phyloP scores from a whole-genome alignment of 441 rosid genomes.

The Pelargonium fulgidum region DNA sequence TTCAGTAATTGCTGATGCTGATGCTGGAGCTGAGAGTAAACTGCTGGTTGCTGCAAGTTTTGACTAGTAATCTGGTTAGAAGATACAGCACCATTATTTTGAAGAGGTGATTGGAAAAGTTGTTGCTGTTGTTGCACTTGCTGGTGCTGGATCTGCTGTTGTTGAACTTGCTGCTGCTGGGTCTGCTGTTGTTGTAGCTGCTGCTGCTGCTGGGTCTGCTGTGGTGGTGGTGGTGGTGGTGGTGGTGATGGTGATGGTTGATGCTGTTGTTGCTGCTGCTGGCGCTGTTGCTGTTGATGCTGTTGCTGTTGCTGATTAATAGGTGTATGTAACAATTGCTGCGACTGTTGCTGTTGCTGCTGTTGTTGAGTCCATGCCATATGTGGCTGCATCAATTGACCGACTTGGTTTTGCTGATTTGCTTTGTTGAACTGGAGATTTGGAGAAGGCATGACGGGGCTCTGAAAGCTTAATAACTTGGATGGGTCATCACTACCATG shows the following conservation, averaged over 20 bases:
- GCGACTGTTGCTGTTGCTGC: conserved; percentile 57
- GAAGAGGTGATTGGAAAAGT: conserved; percentile 43
- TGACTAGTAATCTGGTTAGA: conserved; percentile 42
- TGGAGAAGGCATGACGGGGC: conserved; percentile 48
- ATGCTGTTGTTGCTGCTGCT: conserved; percentile 59
- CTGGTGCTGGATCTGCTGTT: conserved; percentile 22
- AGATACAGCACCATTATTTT: conserved; percentile 32
- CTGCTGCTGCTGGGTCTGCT: conserved; percentile 32
- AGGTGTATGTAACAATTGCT: neutral
- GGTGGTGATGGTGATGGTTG: conserved; percentile 31
- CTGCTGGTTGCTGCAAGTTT: conserved; percentile 41
- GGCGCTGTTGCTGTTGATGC: conserved; percentile 28
- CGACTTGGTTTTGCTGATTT: conserved; percentile 44
- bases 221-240: conserved; percentile 31
- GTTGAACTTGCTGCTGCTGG: conserved; percentile 40
- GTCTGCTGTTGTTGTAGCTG: conserved; percentile 30
- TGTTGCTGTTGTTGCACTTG: conserved; percentile 23
- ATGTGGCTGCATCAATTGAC: conserved; percentile 60
- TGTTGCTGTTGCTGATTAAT: conserved; percentile 26
- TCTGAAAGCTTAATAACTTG: conserved; percentile 78
- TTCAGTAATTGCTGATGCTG: conserved; percentile 48
- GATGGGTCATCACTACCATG: conserved; percentile 49
- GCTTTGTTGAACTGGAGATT: conserved; percentile 64
- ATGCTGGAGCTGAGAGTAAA: conserved; percentile 55
- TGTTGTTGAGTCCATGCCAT: conserved; percentile 73